Evolutionary conservation across 345 rosid genomes (phyloP).

Genomic region (Melaleuca quinquenervia): DNA sequence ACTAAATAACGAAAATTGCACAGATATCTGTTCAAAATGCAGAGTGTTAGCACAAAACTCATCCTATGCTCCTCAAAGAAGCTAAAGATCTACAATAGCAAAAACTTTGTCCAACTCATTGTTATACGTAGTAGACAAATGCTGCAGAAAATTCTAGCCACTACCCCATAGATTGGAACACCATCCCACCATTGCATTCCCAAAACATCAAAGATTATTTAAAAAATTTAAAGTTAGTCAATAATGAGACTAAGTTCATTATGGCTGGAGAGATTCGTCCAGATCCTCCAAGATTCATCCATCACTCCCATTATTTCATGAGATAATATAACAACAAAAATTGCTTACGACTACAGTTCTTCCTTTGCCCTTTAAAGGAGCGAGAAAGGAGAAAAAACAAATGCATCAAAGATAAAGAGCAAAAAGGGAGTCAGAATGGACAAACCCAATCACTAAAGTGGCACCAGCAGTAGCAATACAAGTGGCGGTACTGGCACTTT

Average conservation of each 20-base stretch:
- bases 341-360: not conserved
- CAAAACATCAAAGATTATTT: not conserved
- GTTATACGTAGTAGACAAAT: not conserved
- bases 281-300: not conserved
- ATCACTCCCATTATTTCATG: not conserved
- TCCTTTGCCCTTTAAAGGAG: not conserved
- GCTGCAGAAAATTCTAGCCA: not conserved
- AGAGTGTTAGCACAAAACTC: not conserved
- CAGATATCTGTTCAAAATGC: not conserved
- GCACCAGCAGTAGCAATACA: slow-evolving; percentile 72
- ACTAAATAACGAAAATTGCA: not conserved
- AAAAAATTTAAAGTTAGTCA: not conserved
- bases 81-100: not conserved
- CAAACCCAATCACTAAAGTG: slow-evolving; percentile 72
- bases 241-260: not conserved
- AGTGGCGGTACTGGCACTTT: slow-evolving; percentile 32
- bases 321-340: not conserved
- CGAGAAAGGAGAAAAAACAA: not conserved
- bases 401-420: not conserved
- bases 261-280: not conserved
- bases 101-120: not conserved
- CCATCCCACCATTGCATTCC: not conserved
- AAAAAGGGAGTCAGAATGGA: not conserved
- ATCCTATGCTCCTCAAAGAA: not conserved
- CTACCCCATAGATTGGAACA: not conserved